Evolutionary conservation across 2,329 filamentous ascomycete genomes (phyloP).

Genomic region (Calonectria hongkongensis): DNA sequence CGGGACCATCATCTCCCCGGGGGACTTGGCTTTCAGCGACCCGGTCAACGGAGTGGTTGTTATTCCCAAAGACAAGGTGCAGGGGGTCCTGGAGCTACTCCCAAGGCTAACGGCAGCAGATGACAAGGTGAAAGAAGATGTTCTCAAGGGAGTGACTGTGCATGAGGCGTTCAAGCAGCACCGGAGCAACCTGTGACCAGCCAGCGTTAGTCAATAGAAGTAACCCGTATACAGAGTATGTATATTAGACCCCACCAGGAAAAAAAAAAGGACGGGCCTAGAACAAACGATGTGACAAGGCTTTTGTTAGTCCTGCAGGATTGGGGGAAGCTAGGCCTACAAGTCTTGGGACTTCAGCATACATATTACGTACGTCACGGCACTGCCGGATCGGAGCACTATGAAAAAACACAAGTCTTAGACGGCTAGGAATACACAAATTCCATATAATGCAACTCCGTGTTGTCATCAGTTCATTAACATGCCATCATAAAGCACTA

Average conservation of each 20-base stretch:
- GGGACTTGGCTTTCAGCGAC: slow-evolving; percentile 83
- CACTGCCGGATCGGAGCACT: not conserved
- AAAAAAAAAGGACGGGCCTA: not conserved
- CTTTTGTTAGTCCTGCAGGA: not conserved
- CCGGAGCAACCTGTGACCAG: slow-evolving; percentile 60
- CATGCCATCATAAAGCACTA: slow-evolving; percentile 60
- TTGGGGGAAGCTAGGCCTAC: not conserved
- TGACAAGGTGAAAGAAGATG: slow-evolving; percentile 78
- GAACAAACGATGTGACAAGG: not conserved
- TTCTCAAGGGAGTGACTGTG: slow-evolving; percentile 77
- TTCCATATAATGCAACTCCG: slow-evolving; percentile 47
- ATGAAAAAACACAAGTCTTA: not conserved
- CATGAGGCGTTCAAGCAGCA: slow-evolving; percentile 80
- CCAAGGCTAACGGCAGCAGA: slow-evolving; percentile 72
- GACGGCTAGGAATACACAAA: slow-evolving; percentile 39
- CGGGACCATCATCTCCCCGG: slow-evolving; percentile 66
- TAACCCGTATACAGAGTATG: not conserved
- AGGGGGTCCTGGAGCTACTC: slow-evolving; percentile 76
- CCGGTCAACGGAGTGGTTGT: slow-evolving; percentile 81
- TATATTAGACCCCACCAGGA: not conserved
- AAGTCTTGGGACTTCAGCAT: not conserved
- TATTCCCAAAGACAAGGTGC: slow-evolving; percentile 77
- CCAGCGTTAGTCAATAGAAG: not conserved
- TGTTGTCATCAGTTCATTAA: slow-evolving; percentile 64
- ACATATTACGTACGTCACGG: not conserved